A percentile compares a stretch with the other conserved stretches of the same genome.
phyloP scores from a whole-genome alignment of 805 yeast species.

The Kodamaea laetipori region DNA sequence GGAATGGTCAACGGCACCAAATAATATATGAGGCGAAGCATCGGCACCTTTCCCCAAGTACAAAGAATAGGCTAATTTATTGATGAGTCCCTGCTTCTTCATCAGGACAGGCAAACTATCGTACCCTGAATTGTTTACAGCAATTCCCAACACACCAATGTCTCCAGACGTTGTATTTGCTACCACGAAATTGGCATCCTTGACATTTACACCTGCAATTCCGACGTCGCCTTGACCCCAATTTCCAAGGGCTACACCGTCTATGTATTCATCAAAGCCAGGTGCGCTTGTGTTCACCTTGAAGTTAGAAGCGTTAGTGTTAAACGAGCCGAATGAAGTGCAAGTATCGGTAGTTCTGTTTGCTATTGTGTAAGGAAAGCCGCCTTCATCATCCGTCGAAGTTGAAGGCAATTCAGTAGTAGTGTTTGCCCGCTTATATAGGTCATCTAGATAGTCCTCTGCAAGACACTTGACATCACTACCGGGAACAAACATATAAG shows the following conservation, averaged over 20 bases:
- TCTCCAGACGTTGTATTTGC: constrained; percentile 16
- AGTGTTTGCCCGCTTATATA: no score
- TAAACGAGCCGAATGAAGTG: constrained; percentile 50
- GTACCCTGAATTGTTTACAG: constrained; percentile 28
- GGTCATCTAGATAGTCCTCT: no score
- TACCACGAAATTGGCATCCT: constrained; percentile 19
- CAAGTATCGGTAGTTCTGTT: constrained; percentile 36
- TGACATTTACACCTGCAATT: constrained; percentile 46
- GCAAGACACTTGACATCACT: no score
- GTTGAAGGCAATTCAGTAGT: no score
- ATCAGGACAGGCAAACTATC: constrained; percentile 42
- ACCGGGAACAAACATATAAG: no score
- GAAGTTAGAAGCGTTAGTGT: constrained; percentile 42
- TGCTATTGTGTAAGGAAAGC: no score
- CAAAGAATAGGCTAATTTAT: constrained; percentile 37
- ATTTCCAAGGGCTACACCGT: constrained; percentile 49
- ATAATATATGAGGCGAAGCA: constrained; percentile 41
- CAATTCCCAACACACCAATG: constrained; percentile 26
- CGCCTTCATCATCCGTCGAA: no score
- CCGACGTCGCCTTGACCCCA: constrained; percentile 65
- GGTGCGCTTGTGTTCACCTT: constrained; percentile 41
- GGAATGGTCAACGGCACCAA: constrained; percentile 48
- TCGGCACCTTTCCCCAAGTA: constrained; percentile 32
- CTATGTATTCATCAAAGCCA: constrained; percentile 47
- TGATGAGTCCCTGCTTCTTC: constrained; percentile 33